Percentiles rank a stretch among this genome's conserved stretches.
These are phyloP conservation scores for Kodamaea restingae DNA, from an alignment of 805 yeast species.

Conservation along the genomic window DNA sequence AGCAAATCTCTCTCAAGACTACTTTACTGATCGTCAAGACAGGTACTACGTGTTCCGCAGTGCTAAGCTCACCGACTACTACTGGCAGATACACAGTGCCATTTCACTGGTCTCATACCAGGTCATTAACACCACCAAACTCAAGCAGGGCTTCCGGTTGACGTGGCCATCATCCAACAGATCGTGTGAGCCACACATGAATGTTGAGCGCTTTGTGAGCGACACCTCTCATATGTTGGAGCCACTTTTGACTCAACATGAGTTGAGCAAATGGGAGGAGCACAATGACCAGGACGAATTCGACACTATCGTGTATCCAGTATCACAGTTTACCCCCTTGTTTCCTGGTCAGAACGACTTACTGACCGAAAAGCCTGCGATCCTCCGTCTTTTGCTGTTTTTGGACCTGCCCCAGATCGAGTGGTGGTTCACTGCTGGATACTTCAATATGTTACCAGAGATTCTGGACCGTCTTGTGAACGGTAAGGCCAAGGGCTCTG, in stretches of 20 bases:
- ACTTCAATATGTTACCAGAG: conserved; percentile 84
- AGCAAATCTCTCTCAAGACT: conserved; percentile 87
- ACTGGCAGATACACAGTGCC: conserved; percentile 63
- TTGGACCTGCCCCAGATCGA: conserved; percentile 50
- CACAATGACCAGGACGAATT: conserved; percentile 31
- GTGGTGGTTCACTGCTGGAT: conserved; percentile 95
- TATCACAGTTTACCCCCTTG: conserved; percentile 87
- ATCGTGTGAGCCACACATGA: conserved; percentile 62
- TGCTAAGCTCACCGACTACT: conserved; percentile 61
- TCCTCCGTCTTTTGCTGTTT: conserved; percentile 57
- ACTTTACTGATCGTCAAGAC: conserved; percentile 93
- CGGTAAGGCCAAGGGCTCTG: conserved; percentile 58
- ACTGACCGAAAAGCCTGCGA: conserved; percentile 79
- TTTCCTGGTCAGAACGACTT: conserved; percentile 50
- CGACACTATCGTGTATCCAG: conserved; percentile 77
- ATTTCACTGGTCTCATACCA: conserved; percentile 70
- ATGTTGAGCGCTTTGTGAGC: conserved; percentile 47
- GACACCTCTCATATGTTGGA: conserved; percentile 55
- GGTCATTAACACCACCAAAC: conserved; percentile 42
- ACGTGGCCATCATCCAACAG: conserved; percentile 72
- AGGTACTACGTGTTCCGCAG: conserved; percentile 75
- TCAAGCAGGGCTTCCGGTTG: conserved; percentile 49
- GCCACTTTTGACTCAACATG: conserved; percentile 52
- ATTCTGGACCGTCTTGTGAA: conserved; percentile 56
- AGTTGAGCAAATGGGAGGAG: conserved; percentile 28